phyloP scores from a whole-genome alignment of 1,284 basidiomycete species.

The Sanghuangporus sanghuang region DNA sequence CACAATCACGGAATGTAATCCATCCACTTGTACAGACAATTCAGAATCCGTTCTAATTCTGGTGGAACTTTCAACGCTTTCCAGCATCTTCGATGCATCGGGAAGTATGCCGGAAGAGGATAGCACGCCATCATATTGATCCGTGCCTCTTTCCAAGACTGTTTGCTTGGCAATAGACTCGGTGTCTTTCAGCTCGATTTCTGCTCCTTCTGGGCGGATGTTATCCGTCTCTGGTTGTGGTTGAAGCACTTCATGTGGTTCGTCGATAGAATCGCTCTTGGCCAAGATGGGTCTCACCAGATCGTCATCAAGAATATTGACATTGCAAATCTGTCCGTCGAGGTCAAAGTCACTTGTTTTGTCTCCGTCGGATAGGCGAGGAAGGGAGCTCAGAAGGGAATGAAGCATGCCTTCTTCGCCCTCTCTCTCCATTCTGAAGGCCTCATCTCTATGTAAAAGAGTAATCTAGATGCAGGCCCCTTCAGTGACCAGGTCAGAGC shows the following conservation, averaged over 20 bases:
- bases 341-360: constrained; percentile 10
- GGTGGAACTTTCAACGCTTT: neutral
- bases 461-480: constrained; percentile 41
- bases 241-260: neutral
- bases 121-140: neutral
- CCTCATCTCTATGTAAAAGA: constrained; percentile 55
- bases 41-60: neutral
- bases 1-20: neutral
- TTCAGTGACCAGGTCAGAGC: neutral
- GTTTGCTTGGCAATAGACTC: neutral
- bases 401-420: constrained; percentile 84
- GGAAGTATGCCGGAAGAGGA: neutral
- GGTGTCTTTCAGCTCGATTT: neutral
- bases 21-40: neutral
- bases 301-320: neutral
- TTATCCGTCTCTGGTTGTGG: neutral
- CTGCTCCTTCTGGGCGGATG: neutral
- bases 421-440: constrained; percentile 48
- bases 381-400: constrained; percentile 69
- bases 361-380: constrained; percentile 44
- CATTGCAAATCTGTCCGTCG: neutral
- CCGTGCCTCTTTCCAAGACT: neutral
- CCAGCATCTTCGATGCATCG: neutral
- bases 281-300: constrained; percentile 22
- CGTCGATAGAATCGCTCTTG: neutral